phyloP scores from a whole-genome alignment of 1,139 yeast species.

The Pichia sp. region DNA sequence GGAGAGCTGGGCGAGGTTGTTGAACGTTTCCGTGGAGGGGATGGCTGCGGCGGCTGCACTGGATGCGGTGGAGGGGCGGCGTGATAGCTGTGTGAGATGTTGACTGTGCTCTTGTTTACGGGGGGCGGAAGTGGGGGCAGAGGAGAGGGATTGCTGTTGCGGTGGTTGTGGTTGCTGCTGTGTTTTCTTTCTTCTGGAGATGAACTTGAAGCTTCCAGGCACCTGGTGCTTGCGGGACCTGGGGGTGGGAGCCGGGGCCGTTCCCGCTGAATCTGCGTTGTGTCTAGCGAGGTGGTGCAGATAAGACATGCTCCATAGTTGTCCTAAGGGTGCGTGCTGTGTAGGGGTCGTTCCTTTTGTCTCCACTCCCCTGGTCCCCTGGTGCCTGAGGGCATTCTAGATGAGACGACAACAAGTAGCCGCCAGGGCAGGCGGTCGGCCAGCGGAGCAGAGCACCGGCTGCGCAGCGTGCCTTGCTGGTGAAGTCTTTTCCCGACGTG shows the following conservation, averaged over 20 bases:
- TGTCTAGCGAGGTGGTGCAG: background rate
- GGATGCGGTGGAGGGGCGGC: too few relatives aligned
- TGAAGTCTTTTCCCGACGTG: background rate
- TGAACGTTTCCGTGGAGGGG: constrained; percentile 1
- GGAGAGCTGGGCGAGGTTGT: background rate
- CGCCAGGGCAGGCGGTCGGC: too few relatives aligned
- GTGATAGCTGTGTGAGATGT: background rate
- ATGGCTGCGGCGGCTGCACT: background rate
- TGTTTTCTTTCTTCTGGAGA: background rate
- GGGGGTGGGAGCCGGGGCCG: background rate
- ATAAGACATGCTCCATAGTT: background rate
- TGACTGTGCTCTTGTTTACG: too few relatives aligned
- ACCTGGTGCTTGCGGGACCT: background rate
- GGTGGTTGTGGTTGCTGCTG: background rate
- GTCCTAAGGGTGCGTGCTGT: too few relatives aligned
- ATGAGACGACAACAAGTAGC: too few relatives aligned
- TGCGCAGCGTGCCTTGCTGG: too few relatives aligned
- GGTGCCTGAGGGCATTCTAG: too few relatives aligned
- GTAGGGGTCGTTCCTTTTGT: too few relatives aligned
- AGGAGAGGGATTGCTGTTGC: background rate
- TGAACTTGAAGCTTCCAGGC: background rate
- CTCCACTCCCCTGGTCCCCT: too few relatives aligned
- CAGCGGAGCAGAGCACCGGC: too few relatives aligned
- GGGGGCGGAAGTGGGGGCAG: background rate
- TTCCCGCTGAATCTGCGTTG: background rate